Evolutionary conservation across 306 rosid genomes (phyloP), one percentile per base, ranked within the genome.

Genomic region (Trifolium fragiferum): DNA sequence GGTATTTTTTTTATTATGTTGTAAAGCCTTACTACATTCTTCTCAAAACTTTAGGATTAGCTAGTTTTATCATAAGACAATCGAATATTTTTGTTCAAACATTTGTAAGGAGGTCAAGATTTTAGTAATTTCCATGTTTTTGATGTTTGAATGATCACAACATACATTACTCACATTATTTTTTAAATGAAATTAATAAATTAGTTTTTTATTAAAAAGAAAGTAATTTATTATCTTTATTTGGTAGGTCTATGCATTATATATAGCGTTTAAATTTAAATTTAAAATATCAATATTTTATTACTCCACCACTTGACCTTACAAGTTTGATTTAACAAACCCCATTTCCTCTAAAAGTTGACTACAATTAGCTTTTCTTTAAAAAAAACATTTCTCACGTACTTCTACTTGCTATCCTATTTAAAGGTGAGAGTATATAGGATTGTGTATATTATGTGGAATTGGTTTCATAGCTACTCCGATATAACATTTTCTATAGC

Each of bases 391-490:
- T 66, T 66, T 41, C 8, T 43, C 37, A 41, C 71, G 77, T 8
- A 59, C 44, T 50, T 41, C 41, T 69, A 78, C 80, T 74, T 65
- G 78, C 74, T 58, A 35, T 57, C 32, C 59, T 27, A 55, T 13
- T 13, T 13, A 53, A 63, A 66, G 47, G 53, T 63, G 49, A 69
- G 2, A 19, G 25, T 3, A 3, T 18, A 20, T 8, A 73, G 41
- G 33, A 40, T 12, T 11, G 19, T 65, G 16, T 14, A 59, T 27
- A 66, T 23, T 6, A 41, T 21, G 54, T 43, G 12, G 54, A 66
- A 72, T 68, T 70, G 80, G 86, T 79, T 76, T 73, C 44, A 20
- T 40, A 84, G 62, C 88, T 53, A 85, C 88, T 79, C 79, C 82
- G 1, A 80, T 23, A 38, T 3, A 30, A 30, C 33, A 3, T 63